A percentile compares a stretch with the other conserved stretches of the same genome.
Evolutionary conservation across 805 yeast genomes (phyloP).

Genomic region (Cyberlindnera maritima): DNA sequence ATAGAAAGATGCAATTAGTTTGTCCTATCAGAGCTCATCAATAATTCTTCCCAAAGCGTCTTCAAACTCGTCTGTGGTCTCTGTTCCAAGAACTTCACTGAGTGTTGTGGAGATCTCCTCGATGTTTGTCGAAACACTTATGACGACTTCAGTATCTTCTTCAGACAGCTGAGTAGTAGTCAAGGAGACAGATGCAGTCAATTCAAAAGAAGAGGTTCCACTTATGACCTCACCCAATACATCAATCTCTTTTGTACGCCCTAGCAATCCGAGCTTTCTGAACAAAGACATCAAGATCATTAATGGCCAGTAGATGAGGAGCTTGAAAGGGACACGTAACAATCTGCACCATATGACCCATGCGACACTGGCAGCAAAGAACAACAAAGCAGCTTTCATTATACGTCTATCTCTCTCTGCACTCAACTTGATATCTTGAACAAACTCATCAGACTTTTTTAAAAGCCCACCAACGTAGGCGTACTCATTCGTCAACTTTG

Average conservation of each 20-base stretch:
- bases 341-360: slow-evolving; percentile 25
- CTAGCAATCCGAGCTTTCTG: background rate
- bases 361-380: slow-evolving; percentile 21
- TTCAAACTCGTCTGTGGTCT: slow-evolving; percentile 1
- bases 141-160: background rate
- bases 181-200: background rate
- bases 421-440: slow-evolving; percentile 26
- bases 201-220: background rate
- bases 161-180: background rate
- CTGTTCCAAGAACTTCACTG: background rate
- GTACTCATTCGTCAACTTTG: slow-evolving; percentile 20
- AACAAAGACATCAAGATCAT: slow-evolving; percentile 10
- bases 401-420: slow-evolving; percentile 22
- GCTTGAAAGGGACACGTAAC: slow-evolving; percentile 20
- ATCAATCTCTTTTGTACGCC: slow-evolving; percentile 6
- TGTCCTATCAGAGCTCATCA: slow-evolving; percentile 19
- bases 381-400: slow-evolving; percentile 23
- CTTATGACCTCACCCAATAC: slow-evolving; percentile 1
- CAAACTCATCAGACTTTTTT: slow-evolving; percentile 24
- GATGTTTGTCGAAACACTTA: background rate
- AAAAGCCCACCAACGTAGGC: slow-evolving; percentile 19
- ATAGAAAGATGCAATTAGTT: too few relatives aligned
- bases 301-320: slow-evolving; percentile 13
- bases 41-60: slow-evolving; percentile 15
- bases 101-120: background rate